Conservation (phyloP, 2,329 filamentous ascomycete genomes). For the Trichoderma sp. region DNA sequence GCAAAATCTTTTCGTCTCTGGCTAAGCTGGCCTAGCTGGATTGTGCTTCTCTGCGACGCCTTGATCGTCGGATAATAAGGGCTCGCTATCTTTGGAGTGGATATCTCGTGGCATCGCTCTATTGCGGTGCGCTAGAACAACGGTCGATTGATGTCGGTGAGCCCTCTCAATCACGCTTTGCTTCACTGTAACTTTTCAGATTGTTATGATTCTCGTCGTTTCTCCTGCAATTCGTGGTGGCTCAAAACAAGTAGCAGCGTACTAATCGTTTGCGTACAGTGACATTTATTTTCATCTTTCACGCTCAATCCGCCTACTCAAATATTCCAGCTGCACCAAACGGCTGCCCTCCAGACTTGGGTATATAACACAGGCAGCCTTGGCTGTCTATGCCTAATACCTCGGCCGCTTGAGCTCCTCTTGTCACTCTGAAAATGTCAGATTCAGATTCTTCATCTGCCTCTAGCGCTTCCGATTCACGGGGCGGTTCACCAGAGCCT, state of each 20-base stretch:
- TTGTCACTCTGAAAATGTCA: constrained; percentile 7
- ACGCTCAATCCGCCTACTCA: neutral
- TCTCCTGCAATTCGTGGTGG: neutral
- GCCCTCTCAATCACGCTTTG: neutral
- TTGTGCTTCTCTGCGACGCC: neutral
- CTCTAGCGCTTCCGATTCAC: constrained; percentile 15
- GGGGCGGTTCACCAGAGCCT: constrained; percentile 16
- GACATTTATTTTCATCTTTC: neutral
- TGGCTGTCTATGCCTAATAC: neutral
- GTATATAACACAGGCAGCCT: neutral
- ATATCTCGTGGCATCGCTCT: neutral
- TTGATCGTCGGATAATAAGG: neutral
- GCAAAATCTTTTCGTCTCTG: neutral
- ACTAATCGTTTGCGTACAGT: neutral
- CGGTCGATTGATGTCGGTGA: neutral
- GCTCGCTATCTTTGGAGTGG: neutral
- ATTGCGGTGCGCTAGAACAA: neutral
- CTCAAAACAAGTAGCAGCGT: neutral
- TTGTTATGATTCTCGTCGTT: neutral
- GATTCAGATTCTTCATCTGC: constrained; percentile 22
- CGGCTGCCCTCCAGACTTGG: neutral
- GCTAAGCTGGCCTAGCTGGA: neutral
- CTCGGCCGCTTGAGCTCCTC: neutral
- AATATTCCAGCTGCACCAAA: neutral
- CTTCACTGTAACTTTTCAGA: neutral